A percentile compares a stretch with the other conserved stretches of the same genome.
Evolutionary conservation across 176 grass and related monocot species (phyloP).

Genomic region (Puya raimondii): DNA sequence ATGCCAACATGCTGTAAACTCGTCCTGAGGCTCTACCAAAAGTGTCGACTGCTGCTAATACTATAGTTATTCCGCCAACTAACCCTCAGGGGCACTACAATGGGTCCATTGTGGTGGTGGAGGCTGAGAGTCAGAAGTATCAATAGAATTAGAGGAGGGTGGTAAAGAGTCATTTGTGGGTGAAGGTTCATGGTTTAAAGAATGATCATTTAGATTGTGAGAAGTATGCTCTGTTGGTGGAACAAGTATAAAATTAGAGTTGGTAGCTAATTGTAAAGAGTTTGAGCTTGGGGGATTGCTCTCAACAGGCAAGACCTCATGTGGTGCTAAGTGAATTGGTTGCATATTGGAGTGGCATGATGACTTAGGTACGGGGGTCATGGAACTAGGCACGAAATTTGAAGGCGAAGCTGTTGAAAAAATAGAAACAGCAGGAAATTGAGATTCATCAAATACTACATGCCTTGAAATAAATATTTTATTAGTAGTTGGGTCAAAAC

Average conservation of each 20-base stretch:
- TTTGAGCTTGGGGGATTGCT: no score
- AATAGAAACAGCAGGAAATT: neutral
- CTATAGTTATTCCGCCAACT: no score
- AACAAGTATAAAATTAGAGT: neutral
- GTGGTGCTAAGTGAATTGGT: no score
- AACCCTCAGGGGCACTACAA: no score
- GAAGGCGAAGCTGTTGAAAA: neutral
- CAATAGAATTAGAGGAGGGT: neutral
- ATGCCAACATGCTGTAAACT: no score
- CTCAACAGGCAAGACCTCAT: no score
- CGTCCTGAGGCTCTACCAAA: no score
- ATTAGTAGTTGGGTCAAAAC: conserved; percentile 1
- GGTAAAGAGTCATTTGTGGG: neutral
- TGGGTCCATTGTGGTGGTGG: neutral
- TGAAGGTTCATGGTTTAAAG: neutral
- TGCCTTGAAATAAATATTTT: neutral
- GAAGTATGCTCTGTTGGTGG: neutral
- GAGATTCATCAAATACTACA: conserved; percentile 9
- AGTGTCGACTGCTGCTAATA: no score
- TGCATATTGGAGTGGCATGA: no score
- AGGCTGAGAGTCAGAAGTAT: neutral
- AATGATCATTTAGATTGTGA: no score
- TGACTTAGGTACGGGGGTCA: no score
- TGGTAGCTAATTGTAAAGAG: no score
- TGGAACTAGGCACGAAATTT: neutral